phyloP scores from a whole-genome alignment of 75 land plant genomes.

The Selaginella moellendorffii region DNA sequence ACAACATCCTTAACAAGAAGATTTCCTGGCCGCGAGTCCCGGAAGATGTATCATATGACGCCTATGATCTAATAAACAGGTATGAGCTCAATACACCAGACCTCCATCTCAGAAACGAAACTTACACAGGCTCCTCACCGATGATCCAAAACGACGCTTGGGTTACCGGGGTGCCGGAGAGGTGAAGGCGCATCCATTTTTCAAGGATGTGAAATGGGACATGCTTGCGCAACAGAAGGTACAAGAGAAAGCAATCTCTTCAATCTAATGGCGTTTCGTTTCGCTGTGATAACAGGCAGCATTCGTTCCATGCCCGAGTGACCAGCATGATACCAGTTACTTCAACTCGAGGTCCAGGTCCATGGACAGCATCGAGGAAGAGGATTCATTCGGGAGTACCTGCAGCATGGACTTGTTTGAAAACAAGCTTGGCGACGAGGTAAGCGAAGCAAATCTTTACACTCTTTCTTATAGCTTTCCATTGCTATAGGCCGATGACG shows the following conservation, averaged over 20 bases:
- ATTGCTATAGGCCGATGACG: no score
- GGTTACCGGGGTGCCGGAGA: conserved; percentile 53
- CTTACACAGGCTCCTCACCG: conserved; percentile 41
- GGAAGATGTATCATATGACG: conserved; percentile 41
- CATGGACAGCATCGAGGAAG: no score
- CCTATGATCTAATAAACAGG: conserved; percentile 52
- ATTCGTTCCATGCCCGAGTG: conserved; percentile 48
- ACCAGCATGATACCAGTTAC: conserved; percentile 52
- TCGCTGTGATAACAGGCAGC: conserved; percentile 60
- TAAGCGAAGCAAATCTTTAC: no score
- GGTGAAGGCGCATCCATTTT: conserved; percentile 56
- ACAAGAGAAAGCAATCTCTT: no score
- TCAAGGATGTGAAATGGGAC: conserved; percentile 44
- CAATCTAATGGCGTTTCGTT: no score
- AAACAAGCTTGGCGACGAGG: no score
- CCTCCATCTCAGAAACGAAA: no score
- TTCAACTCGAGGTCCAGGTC: no score
- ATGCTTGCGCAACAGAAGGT: conserved; percentile 55
- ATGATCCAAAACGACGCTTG: conserved; percentile 37
- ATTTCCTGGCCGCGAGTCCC: conserved; percentile 58
- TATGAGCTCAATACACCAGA: no score
- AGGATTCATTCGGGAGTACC: no score
- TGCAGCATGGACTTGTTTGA: no score
- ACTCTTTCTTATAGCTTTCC: no score
- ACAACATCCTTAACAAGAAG: conserved; percentile 46